These are phyloP conservation scores for Candida ponderosae DNA, from an alignment of 805 yeast species.

Conservation along the genomic window DNA sequence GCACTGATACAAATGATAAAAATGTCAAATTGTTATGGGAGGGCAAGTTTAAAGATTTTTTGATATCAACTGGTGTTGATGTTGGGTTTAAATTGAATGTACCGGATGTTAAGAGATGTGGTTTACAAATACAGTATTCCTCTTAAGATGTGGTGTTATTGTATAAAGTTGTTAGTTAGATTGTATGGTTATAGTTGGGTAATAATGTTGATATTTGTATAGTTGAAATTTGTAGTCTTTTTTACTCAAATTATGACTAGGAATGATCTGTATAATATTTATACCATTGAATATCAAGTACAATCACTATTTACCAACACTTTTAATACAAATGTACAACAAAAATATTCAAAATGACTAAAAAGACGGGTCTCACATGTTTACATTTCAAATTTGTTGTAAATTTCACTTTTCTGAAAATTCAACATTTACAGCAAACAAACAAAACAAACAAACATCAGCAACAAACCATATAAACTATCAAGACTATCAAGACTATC, in stretches of 20 bases:
- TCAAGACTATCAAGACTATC: no score
- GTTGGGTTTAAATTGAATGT: constrained; percentile 34
- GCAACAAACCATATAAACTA: no score
- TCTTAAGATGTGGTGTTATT: constrained; percentile 27
- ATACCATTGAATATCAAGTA: no score
- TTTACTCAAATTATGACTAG: no score
- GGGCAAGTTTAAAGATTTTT: constrained; percentile 73
- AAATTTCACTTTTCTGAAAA: no score
- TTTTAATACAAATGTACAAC: constrained; percentile 2
- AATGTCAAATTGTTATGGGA: constrained; percentile 74
- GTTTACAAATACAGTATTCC: constrained; percentile 56
- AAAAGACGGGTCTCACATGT: constrained; percentile 9
- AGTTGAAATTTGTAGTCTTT: no score
- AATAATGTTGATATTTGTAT: no score
- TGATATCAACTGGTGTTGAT: constrained; percentile 68
- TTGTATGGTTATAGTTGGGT: not conserved
- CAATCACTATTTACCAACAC: no score
- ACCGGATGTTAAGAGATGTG: constrained; percentile 46
- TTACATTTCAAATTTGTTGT: constrained; percentile 22
- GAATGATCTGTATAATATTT: no score
- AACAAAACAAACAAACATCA: no score
- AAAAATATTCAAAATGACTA: no score
- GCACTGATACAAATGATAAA: constrained; percentile 60
- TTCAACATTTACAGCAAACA: constrained; percentile 9
- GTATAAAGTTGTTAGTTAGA: no score